These are phyloP conservation scores for Eurotiales sp. DNA, from an alignment of 2,329 filamentous ascomycete genomes.

Conservation along the genomic window DNA sequence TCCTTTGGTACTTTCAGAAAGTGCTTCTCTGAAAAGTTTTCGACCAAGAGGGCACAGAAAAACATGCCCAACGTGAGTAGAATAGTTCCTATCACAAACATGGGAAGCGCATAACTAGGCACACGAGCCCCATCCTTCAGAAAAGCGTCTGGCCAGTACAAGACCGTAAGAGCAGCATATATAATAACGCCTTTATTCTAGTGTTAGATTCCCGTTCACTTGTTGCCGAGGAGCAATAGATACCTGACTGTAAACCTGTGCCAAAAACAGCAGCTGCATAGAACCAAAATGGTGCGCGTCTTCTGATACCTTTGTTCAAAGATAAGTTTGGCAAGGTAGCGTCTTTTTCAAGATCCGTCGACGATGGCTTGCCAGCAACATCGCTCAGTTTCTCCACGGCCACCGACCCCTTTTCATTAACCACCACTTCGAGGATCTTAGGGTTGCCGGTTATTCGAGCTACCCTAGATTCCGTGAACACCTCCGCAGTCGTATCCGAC, in stretches of 20 bases:
- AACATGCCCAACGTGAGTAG: slow-evolving; percentile 33
- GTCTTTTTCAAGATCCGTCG: slow-evolving; percentile 23
- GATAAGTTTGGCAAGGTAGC: slow-evolving; percentile 30
- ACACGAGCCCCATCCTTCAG: slow-evolving; percentile 24
- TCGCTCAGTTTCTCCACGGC: slow-evolving; percentile 9
- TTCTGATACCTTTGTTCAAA: slow-evolving; percentile 33
- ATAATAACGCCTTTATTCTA: slow-evolving; percentile 21
- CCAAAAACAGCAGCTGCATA: slow-evolving; percentile 26
- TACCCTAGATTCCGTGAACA: slow-evolving; percentile 43
- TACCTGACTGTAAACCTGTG: slow-evolving; percentile 26
- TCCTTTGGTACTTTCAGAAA: slow-evolving; percentile 20
- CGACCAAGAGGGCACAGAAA: slow-evolving; percentile 33
- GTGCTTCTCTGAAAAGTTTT: slow-evolving; percentile 28
- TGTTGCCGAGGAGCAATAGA: background rate
- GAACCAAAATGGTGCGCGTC: slow-evolving; percentile 27
- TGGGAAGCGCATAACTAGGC: slow-evolving; percentile 30
- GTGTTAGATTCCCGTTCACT: background rate
- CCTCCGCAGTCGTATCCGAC: slow-evolving; percentile 43
- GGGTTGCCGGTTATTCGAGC: slow-evolving; percentile 34
- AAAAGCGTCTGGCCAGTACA: slow-evolving; percentile 24
- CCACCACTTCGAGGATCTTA: slow-evolving; percentile 33
- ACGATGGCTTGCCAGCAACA: slow-evolving; percentile 6
- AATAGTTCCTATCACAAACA: slow-evolving; percentile 30
- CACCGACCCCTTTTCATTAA: slow-evolving; percentile 33
- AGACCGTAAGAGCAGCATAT: slow-evolving; percentile 29